Evolutionary conservation across 2,329 filamentous ascomycete genomes (phyloP).

Genomic region (Sordariomycetes sp.): DNA sequence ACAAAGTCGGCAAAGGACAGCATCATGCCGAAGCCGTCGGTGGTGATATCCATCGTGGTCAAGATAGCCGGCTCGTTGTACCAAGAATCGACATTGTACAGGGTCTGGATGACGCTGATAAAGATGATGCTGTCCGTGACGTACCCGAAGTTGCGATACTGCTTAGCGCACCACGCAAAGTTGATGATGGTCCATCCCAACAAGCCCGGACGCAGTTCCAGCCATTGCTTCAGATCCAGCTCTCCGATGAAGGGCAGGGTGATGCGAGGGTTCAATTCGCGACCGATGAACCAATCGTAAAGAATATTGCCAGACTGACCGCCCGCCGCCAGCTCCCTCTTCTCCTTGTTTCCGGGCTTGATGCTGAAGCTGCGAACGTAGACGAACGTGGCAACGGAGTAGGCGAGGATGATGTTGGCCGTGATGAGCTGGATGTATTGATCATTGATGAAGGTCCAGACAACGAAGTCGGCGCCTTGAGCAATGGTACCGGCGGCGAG

Average conservation of each 20-base stretch:
- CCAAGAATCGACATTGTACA: slow-evolving; percentile 79
- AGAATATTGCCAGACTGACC: slow-evolving; percentile 76
- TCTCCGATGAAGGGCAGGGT: slow-evolving; percentile 71
- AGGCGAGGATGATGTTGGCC: slow-evolving; percentile 70
- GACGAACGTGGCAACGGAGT: slow-evolving; percentile 63
- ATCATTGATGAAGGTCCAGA: slow-evolving; percentile 90
- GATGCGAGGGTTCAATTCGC: slow-evolving; percentile 85
- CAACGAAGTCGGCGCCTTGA: slow-evolving; percentile 71
- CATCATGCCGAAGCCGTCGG: slow-evolving; percentile 94
- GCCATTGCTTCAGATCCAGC: slow-evolving; percentile 83
- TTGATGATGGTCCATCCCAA: slow-evolving; percentile 84
- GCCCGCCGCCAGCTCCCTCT: slow-evolving; percentile 72
- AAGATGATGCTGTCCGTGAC: slow-evolving; percentile 81
- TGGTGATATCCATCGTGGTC: slow-evolving; percentile 90
- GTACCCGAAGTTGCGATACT: slow-evolving; percentile 76
- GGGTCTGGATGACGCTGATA: slow-evolving; percentile 64
- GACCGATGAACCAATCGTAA: slow-evolving; percentile 96
- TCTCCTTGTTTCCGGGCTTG: slow-evolving; percentile 60
- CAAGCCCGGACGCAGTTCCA: slow-evolving; percentile 86
- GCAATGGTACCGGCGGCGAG: slow-evolving; percentile 65
- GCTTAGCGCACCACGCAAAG: slow-evolving; percentile 74
- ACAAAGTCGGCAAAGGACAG: slow-evolving; percentile 84
- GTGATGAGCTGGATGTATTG: slow-evolving; percentile 84
- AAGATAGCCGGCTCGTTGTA: slow-evolving; percentile 84
- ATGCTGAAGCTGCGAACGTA: slow-evolving; percentile 79